Conservation (phyloP, 495 filamentous ascomycete genomes). For the Aspergillus saccharolyticus region DNA sequence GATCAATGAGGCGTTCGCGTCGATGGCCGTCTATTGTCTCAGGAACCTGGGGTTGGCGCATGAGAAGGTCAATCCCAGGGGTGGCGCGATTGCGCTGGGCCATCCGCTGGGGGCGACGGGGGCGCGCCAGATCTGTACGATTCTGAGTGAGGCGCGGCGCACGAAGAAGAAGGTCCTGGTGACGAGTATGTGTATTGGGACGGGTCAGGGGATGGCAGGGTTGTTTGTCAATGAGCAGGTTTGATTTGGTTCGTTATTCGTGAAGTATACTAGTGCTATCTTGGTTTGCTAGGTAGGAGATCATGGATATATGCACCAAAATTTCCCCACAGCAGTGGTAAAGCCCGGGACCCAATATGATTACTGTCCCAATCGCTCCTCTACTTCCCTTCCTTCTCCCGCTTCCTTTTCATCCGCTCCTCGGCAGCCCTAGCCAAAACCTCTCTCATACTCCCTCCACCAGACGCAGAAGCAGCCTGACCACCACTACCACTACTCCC, state of each 20-base stretch:
- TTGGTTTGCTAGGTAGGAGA: no score
- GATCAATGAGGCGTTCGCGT: conserved; percentile 96
- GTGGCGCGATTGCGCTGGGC: conserved; percentile 74
- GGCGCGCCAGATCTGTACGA: conserved; percentile 73
- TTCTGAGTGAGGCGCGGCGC: conserved; percentile 73
- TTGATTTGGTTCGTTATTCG: conserved; percentile 20
- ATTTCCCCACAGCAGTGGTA: no score
- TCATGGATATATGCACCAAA: no score
- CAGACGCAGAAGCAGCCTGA: conserved; percentile 21
- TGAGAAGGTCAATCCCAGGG: conserved; percentile 83
- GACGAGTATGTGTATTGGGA: conserved; percentile 85
- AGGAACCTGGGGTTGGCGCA: conserved; percentile 71
- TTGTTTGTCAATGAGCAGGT: conserved; percentile 77
- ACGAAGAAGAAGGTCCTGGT: conserved; percentile 78
- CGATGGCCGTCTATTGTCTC: conserved; percentile 92
- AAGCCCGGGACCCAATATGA: no score
- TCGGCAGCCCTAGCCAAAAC: conserved; percentile 70
- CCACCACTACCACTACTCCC: conserved; percentile 20
- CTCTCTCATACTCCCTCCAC: conserved; percentile 55
- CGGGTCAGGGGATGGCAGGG: conserved; percentile 80
- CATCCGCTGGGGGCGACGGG: conserved; percentile 82
- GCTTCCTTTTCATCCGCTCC: conserved; percentile 57
- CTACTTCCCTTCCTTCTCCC: conserved; percentile 23
- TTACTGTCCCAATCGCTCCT: no score
- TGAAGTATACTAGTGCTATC: no score